Base-by-base conservation (phyloP, 306 rosid species). In the Cicer cuneatum region DNA sequence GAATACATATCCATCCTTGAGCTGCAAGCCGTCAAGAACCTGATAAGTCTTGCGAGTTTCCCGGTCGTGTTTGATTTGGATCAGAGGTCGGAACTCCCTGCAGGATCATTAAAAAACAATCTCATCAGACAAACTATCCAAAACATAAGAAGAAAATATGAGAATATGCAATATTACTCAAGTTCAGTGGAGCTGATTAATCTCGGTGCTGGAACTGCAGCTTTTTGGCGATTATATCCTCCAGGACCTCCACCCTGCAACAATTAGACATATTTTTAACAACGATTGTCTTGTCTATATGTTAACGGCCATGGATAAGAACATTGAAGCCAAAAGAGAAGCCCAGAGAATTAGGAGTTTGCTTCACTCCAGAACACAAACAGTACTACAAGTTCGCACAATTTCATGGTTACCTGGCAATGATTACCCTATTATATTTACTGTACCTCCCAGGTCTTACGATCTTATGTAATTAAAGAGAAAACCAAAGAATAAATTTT, bases 21-120 rank as follows among this genome's bases (percentile, higher is more conserved):
- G 89, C 92, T 87, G 72, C 86, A 86, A 37, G 38, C 97, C 92
- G 75, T 92, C 98, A 66, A 95, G 84, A 84, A 89, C 78, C 77
- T 90, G 89, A 77, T 86, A 87, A 72, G 79, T 72, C 68, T 79
- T 85, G 59, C 90, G 86, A 1, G 90, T 88, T 21, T 95, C 99
- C 52, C 90, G 93, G 67, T 92, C 98, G 1, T 78, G 90, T 80
- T 85, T 92, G 54, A 41, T 42, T 15, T 84, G 90, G 58, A 95
- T 92, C 64, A 95, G 92, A 79, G 99, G 97, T 75, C 97, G 90
- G 78, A 92, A 92, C 82, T 95, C 98, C 63, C 99, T 95, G 75
- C 51, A 78, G 49, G 48, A 66, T 16, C 19, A 60, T 74, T 63
- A 46, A 68, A 76, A 79, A 72, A 59, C 15, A 76, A 66, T 59